Evolutionary conservation across 2,329 filamentous ascomycete species (phyloP).

Genomic region (Tolypocladium endophyticum): DNA sequence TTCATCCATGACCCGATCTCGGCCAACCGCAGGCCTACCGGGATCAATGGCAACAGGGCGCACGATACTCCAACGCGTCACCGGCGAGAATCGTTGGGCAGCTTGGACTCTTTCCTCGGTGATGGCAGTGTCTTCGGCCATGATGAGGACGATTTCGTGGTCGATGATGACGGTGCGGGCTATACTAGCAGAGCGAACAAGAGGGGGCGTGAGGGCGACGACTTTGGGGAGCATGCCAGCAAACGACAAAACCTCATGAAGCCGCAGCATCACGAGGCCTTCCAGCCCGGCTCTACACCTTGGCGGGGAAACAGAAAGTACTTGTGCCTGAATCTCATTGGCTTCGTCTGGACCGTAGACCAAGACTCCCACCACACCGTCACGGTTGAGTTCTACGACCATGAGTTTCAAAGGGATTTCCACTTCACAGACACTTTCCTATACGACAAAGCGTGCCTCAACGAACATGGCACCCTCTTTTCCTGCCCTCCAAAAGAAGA

Average conservation of each 20-base stretch:
- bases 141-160: slow-evolving; percentile 71
- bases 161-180: slow-evolving; percentile 90
- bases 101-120: slow-evolving; percentile 72
- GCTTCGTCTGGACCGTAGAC: slow-evolving; percentile 94
- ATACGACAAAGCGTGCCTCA: slow-evolving; percentile 91
- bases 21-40: slow-evolving; percentile 48
- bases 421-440: slow-evolving; percentile 95
- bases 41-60: slow-evolving; percentile 41
- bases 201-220: slow-evolving; percentile 41
- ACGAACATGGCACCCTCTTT: slow-evolving; percentile 76
- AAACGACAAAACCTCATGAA: slow-evolving; percentile 41
- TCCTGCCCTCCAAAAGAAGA: slow-evolving; percentile 63
- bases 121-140: slow-evolving; percentile 42
- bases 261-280: slow-evolving; percentile 68
- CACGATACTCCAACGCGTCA: slow-evolving; percentile 35
- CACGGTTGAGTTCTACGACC: slow-evolving; percentile 95
- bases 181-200: slow-evolving; percentile 56
- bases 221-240: slow-evolving; percentile 27
- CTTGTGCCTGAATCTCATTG: slow-evolving; percentile 83
- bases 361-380: slow-evolving; percentile 91
- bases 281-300: slow-evolving; percentile 89
- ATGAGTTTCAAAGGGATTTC: slow-evolving; percentile 83
- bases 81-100: slow-evolving; percentile 58
- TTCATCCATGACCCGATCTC: slow-evolving; percentile 73
- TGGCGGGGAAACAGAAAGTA: slow-evolving; percentile 94